A percentile compares a stretch with the other conserved stretches of the same genome.
Evolutionary conservation across 2,329 filamentous ascomycete genomes (phyloP).

Genomic region (Volutella citrinella): DNA sequence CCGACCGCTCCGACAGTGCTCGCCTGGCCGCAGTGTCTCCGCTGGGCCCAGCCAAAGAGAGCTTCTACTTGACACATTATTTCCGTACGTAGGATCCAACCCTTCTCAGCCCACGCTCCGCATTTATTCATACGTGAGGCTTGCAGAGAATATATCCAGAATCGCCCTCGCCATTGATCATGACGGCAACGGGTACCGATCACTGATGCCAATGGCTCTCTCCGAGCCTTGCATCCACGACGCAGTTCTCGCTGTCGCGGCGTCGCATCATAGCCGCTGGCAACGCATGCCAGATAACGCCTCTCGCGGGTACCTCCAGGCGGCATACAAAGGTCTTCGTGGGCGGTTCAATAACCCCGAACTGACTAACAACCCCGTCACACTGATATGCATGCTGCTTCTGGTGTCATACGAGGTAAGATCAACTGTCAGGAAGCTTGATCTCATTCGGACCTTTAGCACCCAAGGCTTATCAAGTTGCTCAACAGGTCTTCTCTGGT

Average conservation of each 20-base stretch:
- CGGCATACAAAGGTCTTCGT: slow-evolving; percentile 1
- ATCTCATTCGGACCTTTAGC: rapidly evolving
- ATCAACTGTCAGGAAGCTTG: too few species aligned
- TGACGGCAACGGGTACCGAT: slow-evolving; percentile 4
- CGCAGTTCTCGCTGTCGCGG: slow-evolving; percentile 1
- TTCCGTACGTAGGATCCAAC: too few species aligned
- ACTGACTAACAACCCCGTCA: slow-evolving; percentile 3
- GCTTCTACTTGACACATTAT: too few species aligned
- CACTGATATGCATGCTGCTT: slow-evolving; percentile 7
- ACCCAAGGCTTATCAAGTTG: not conserved
- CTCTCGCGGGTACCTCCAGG: slow-evolving; percentile 5
- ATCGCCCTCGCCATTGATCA: slow-evolving; percentile 7
- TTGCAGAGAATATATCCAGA: slow-evolving; percentile 6
- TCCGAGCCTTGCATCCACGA: slow-evolving; percentile 1
- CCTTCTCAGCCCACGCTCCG: too few species aligned
- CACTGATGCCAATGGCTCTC: slow-evolving; percentile 3
- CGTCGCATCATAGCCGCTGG: slow-evolving; percentile 11
- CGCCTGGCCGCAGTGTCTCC: too few species aligned
- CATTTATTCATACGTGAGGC: too few species aligned
- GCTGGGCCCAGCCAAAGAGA: too few species aligned
- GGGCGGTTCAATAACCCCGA: slow-evolving; percentile 3
- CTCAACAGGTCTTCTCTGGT: slow-evolving; percentile 7
- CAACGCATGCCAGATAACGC: slow-evolving; percentile 3
- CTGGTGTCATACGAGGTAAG: slow-evolving; percentile 12
- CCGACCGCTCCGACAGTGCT: too few species aligned